These are phyloP conservation scores for Saitozyma sp. DNA, from an alignment of 768 basidiomycete genomes.

Conservation along the genomic window DNA sequence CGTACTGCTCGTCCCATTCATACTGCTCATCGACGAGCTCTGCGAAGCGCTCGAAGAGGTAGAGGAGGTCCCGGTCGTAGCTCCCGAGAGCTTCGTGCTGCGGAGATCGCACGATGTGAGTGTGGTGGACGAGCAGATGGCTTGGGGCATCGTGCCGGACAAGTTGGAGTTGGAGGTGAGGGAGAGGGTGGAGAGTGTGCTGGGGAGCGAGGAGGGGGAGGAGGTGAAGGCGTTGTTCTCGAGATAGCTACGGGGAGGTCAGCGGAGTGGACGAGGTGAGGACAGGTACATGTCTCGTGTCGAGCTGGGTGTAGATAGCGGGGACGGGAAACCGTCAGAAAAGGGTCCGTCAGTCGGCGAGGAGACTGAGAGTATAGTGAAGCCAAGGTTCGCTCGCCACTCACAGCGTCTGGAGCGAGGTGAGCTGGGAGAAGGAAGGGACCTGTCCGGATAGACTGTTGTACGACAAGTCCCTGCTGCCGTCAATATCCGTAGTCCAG, in stretches of 20 bases:
- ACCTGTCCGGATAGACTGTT: slow-evolving; percentile 44
- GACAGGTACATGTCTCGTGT: too few species aligned
- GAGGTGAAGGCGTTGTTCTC: slow-evolving; percentile 43
- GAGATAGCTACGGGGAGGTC: slow-evolving; percentile 25
- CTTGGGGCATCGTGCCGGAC: slow-evolving; percentile 36
- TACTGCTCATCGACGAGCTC: too few species aligned
- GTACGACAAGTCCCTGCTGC: slow-evolving; percentile 48
- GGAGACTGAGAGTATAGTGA: background rate
- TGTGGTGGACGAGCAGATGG: slow-evolving; percentile 25
- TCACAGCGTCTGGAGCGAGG: slow-evolving; percentile 42
- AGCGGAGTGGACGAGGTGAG: background rate
- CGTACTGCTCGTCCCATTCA: slow-evolving; percentile 10
- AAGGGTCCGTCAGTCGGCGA: background rate
- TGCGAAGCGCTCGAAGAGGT: too few species aligned
- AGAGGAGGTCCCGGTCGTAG: background rate
- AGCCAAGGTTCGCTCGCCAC: slow-evolving; percentile 1
- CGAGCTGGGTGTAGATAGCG: background rate
- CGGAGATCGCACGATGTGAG: slow-evolving; percentile 48
- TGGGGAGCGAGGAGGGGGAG: slow-evolving; percentile 43
- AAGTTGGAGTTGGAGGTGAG: slow-evolving; percentile 46
- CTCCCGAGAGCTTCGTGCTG: slow-evolving; percentile 28
- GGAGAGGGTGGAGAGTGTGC: slow-evolving; percentile 37
- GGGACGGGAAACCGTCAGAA: background rate
- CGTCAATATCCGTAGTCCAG: slow-evolving; percentile 4
- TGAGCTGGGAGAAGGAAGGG: slow-evolving; percentile 33